Evolutionary conservation across 441 rosid genomes (phyloP).

Genomic region (Kokia cookei): DNA sequence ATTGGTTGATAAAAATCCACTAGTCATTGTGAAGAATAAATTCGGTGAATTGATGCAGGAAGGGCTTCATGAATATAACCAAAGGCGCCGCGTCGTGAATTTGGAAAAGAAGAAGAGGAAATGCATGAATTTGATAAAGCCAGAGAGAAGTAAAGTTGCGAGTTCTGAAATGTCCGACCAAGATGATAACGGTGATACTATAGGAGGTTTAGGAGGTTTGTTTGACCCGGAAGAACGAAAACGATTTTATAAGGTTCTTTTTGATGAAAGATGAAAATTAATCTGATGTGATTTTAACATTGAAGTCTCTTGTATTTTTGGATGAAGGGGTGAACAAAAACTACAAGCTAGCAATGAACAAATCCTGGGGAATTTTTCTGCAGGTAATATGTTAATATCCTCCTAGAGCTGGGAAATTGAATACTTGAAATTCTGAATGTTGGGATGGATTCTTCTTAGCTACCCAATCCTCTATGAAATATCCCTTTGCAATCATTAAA

Average conservation of each 20-base stretch:
- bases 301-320: background rate
- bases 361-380: background rate
- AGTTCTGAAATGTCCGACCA: constrained; percentile 35
- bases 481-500: background rate
- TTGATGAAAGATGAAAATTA: constrained; percentile 35
- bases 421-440: background rate
- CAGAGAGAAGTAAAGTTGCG: constrained; percentile 27
- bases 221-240: constrained; percentile 82
- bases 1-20: constrained; percentile 75
- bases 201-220: constrained; percentile 49
- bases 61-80: constrained; percentile 74
- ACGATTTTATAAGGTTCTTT: constrained; percentile 70
- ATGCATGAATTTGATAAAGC: constrained; percentile 29
- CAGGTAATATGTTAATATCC: background rate
- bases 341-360: background rate
- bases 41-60: constrained; percentile 89
- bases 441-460: background rate
- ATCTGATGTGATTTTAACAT: background rate
- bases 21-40: constrained; percentile 74
- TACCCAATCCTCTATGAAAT: background rate
- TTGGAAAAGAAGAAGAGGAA: constrained; percentile 66
- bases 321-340: background rate
- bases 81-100: constrained; percentile 43
- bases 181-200: constrained; percentile 36
- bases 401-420: background rate